Percentiles rank a stretch among this genome's conserved stretches.
phyloP scores from a whole-genome alignment of 345 rosid genomes.

The Eutrema yunnanense region DNA sequence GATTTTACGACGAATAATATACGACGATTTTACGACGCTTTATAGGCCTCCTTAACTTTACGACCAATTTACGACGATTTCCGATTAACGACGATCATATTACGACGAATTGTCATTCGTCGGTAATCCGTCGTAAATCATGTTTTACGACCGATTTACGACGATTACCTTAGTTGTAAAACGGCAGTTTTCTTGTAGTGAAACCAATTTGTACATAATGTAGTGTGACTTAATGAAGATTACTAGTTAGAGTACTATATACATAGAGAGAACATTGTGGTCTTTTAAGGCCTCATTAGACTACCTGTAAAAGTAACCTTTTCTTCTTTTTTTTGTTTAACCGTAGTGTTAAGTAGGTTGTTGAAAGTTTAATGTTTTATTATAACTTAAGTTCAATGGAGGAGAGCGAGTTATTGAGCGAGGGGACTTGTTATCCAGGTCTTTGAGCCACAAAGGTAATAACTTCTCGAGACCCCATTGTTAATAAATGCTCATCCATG shows the following conservation, averaged over 20 bases:
- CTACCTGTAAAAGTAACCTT: constrained; percentile 11
- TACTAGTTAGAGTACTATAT: background rate
- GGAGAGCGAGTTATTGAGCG: background rate
- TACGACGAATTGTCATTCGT: too few relatives aligned
- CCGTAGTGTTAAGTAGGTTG: background rate
- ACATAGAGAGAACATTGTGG: background rate
- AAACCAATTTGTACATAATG: background rate
- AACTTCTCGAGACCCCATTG: constrained; percentile 30
- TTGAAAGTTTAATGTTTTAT: background rate
- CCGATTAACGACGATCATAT: too few relatives aligned
- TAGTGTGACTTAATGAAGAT: background rate
- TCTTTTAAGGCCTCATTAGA: background rate
- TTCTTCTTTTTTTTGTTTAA: background rate
- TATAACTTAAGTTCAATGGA: background rate
- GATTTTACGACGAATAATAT: too few relatives aligned
- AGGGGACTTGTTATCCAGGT: constrained; percentile 22
- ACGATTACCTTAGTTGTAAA: too few relatives aligned
- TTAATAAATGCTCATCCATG: constrained; percentile 32
- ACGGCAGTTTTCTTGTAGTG: too few relatives aligned
- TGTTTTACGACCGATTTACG: too few relatives aligned
- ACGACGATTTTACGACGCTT: too few relatives aligned
- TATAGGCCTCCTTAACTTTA: too few relatives aligned
- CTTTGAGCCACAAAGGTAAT: constrained; percentile 31
- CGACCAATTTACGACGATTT: too few relatives aligned
- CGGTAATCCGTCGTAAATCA: too few relatives aligned